Evolutionary conservation across 768 basidiomycete species (phyloP).

Genomic region (Candolleomyces eurysporus): DNA sequence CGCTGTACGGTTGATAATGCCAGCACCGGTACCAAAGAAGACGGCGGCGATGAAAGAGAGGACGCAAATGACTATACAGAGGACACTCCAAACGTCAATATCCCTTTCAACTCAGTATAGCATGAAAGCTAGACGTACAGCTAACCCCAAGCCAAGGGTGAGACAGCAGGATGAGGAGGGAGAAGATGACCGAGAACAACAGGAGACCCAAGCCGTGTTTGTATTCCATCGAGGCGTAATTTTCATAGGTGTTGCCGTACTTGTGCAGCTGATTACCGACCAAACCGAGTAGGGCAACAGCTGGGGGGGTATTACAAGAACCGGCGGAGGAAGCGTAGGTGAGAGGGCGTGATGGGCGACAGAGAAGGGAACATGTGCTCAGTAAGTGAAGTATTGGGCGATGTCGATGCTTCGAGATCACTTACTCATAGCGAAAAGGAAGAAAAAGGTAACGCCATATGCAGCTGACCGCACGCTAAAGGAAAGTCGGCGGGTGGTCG

Average conservation of each 20-base stretch:
- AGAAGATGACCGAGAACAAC: constrained; percentile 23
- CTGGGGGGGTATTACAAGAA: constrained; percentile 7
- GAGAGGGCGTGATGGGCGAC: neutral
- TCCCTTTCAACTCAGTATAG: neutral
- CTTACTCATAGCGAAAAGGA: constrained; percentile 27
- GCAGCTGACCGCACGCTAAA: constrained; percentile 5
- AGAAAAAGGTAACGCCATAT: constrained; percentile 21
- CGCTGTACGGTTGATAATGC: constrained; percentile 23
- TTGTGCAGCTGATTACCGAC: constrained; percentile 30
- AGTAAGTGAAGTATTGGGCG: neutral
- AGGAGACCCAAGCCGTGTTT: constrained; percentile 29
- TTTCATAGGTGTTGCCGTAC: constrained; percentile 21
- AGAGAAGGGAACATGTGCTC: neutral
- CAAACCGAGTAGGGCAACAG: constrained; percentile 26
- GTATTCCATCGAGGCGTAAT: constrained; percentile 27
- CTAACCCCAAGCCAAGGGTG: constrained; percentile 24
- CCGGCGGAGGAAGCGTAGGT: neutral
- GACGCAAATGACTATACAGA: constrained; percentile 23
- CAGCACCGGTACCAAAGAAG: constrained; percentile 32
- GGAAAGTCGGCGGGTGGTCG: neutral
- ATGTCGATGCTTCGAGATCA: neutral
- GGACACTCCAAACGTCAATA: neutral
- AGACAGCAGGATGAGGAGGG: constrained; percentile 21
- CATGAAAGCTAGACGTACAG: constrained; percentile 16
- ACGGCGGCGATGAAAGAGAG: constrained; percentile 25